phyloP scores from a whole-genome alignment of 139 green algal genomes.

The Chloropicon primus region DNA sequence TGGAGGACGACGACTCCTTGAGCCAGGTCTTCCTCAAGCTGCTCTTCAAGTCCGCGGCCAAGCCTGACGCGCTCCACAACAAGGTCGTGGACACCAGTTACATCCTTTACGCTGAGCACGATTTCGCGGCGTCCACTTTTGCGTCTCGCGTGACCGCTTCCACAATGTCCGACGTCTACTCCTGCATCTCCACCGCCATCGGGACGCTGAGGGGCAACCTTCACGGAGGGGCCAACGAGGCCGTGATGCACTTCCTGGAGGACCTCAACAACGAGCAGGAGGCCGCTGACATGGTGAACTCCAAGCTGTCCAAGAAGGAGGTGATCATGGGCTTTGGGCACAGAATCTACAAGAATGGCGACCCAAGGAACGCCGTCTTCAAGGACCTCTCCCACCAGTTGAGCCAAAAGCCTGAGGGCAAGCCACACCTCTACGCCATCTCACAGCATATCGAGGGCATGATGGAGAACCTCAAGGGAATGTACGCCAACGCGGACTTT shows the following conservation, averaged over 20 bases:
- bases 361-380: constrained; percentile 6
- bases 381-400: neutral
- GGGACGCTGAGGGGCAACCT: constrained; percentile 4
- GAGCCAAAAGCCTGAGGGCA: neutral
- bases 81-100: neutral
- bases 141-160: neutral
- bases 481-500: constrained; percentile 8
- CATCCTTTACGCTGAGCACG: constrained; percentile 7
- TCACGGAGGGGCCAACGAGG: constrained; percentile 8
- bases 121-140: constrained; percentile 6
- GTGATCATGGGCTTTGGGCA: constrained; percentile 9
- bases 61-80: constrained; percentile 2
- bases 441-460: neutral
- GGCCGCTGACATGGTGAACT: neutral
- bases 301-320: neutral
- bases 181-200: constrained; percentile 5
- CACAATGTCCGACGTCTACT: neutral
- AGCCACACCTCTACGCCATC: constrained; percentile 3
- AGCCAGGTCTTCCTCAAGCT: neutral
- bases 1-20: constrained; percentile 1
- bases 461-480: constrained; percentile 3
- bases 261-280: neutral
- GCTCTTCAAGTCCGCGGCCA: neutral
- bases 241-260: constrained; percentile 9
- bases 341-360: constrained; percentile 9